Base-by-base conservation (phyloP, 805 yeast species). In the Yamadazyma nakazawae region DNA sequence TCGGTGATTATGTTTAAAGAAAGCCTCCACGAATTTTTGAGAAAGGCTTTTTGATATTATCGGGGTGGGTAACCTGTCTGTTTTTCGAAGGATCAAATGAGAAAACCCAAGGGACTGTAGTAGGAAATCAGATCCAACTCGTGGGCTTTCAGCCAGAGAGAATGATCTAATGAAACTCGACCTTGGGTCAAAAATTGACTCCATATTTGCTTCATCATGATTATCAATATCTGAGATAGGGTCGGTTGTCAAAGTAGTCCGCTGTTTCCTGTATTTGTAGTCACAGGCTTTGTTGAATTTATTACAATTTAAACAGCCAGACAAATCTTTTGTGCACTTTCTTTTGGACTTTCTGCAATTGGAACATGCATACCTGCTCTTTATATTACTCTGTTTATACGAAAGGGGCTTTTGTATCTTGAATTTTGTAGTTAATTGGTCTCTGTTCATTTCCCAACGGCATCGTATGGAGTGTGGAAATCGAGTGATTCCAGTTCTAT, bases 1-100 rank as follows among this genome's bases (percentile, higher is more conserved):
- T 37, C 72, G 58, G 40, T 74, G 76, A 41, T 70, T 71, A 51
- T 70, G 76, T 40, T 70, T 68, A 51, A 75, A 70, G 56, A 67
- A 76, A 1, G 75, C 76, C 18, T 72, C 70, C 8, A 74, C 62
- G 38, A 73, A 72, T 30, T 65, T 55, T 34, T 64, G 58, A 14
- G 66, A 63, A 5, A 70, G 49, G 6, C 62, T 58, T 40, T 67
- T 58, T 9, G 66, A 66, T 8, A 54, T 46, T 9, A 43, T 39
- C 12, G 58, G 58, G 10, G 26, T 16, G 5, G 16, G 3, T 7
- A 47, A 5, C 7, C 30, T n/a, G 5, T 54, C 55, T 4, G 43
- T 44, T 19, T 51, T 50, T 16, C 34, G 49, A 5, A 51, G 44
- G 40, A 50, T 48, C 17, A 47, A 50, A 28, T 49, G 46, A 11